Evolutionary conservation across 805 yeast genomes (phyloP), one percentile per base, ranked within the genome.

Genomic region (Lipomyces sp.): DNA sequence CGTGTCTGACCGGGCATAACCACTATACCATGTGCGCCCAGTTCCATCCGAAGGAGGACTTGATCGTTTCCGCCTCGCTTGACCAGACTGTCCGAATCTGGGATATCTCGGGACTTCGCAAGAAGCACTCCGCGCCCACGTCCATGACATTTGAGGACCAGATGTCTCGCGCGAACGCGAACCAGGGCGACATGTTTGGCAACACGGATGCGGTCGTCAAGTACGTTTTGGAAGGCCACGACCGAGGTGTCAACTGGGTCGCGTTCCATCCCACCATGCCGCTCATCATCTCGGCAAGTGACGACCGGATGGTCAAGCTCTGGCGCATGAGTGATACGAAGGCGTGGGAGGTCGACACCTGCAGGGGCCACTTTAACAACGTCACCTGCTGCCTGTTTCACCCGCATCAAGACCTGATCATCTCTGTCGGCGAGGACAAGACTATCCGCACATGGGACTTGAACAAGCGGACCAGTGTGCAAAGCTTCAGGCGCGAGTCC

Each of bases 31-130:
- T 93, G 93, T 86, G 95, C 63, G 98, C 98, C 2, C 95, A 87
- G 69, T 93, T 93, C 78, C 99, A 93, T 68, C 97, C 97, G 39
- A 74, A 83, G 42, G 96, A 95, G 62, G 98, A 93, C 70, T 76
- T 95, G 63, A 83, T 93, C 62, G 97, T 93, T 23, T 86, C 96
- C 31, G 95, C 97, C 2, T 90, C 97, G 2, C 77, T 95, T 67
- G 99, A 93, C 74, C 96, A 89, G 73, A 88, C 97, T n/a, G 97
- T 93, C 33, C 83, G 99, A 63, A 96, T 93, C 35, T 93, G 98
- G 98, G 98, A 95, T 72, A 91, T 93, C 60, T 80, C 95, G 13
- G 97, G 96, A 1, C 79, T 93, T 65, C 81, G 96, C 69, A 88
- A 91, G 74, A 88, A 86, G 68, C 97, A 93, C 71, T 86, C 96